Evolutionary conservation across 2,329 filamentous ascomycete species (phyloP).

Genomic region (Apiospora rasikravindrae): DNA sequence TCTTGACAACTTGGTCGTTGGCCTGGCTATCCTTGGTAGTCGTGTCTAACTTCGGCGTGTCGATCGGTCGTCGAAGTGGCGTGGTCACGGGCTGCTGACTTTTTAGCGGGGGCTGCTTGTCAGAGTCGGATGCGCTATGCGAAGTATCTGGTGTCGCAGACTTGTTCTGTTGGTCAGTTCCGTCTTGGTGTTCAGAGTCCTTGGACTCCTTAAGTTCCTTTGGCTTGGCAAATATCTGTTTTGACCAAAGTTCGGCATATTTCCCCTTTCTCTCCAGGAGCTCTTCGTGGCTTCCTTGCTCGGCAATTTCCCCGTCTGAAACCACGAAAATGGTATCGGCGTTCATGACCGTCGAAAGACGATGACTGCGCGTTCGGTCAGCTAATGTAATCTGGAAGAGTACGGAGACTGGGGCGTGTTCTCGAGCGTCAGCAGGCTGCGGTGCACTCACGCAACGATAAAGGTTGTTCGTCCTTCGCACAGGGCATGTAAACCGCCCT

Average conservation of each 20-base stretch:
- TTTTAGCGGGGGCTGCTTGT: not conserved
- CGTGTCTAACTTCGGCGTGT: slow-evolving; percentile 24
- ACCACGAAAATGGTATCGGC: slow-evolving; percentile 72
- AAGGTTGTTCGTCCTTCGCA: slow-evolving; percentile 69
- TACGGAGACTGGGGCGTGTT: not conserved
- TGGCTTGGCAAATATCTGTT: slow-evolving; percentile 61
- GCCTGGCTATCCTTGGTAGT: slow-evolving; percentile 33
- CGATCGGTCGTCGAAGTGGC: slow-evolving; percentile 18
- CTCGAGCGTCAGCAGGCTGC: no score
- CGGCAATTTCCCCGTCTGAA: slow-evolving; percentile 65
- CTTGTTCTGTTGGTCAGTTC: slow-evolving; percentile 36
- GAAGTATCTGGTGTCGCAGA: not conserved
- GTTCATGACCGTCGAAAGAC: slow-evolving; percentile 73
- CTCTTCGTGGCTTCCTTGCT: slow-evolving; percentile 65
- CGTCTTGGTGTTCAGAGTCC: slow-evolving; percentile 38
- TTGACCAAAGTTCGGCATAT: slow-evolving; percentile 70
- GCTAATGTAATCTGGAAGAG: slow-evolving; percentile 2
- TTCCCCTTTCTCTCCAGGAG: slow-evolving; percentile 63
- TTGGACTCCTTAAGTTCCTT: slow-evolving; percentile 45
- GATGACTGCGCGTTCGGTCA: slow-evolving; percentile 53
- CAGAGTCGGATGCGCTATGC: slow-evolving; percentile 26
- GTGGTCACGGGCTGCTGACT: slow-evolving; percentile 2
- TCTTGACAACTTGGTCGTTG: slow-evolving; percentile 35
- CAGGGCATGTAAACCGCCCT: slow-evolving; percentile 62
- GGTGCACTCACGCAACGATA: slow-evolving; percentile 67